Conservation (phyloP, 2,329 filamentous ascomycete species). For the Epichloe brachyelytri region DNA sequence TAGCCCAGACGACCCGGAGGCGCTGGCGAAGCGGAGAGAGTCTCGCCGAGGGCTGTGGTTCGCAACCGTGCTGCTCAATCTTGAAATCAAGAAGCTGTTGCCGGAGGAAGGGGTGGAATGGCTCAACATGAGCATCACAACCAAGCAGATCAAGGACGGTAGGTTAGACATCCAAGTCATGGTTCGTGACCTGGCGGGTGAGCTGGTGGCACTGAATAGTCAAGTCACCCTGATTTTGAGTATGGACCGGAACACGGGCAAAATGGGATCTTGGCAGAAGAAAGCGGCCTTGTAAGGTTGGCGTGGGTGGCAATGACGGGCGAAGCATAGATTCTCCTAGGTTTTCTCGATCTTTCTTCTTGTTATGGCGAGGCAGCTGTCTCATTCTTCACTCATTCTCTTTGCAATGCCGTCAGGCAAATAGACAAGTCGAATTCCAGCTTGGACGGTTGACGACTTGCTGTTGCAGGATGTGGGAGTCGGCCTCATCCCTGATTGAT, state of each 20-base stretch:
- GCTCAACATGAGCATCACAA: constrained; percentile 51
- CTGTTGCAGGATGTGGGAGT: no score
- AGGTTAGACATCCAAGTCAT: constrained; percentile 61
- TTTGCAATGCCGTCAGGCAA: no score
- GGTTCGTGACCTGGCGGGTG: constrained; percentile 33
- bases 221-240: constrained; percentile 14
- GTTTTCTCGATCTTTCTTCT: no score
- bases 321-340: no score
- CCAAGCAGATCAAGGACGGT: constrained; percentile 58
- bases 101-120: constrained; percentile 58
- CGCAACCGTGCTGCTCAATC: constrained; percentile 59
- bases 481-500: no score
- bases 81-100: constrained; percentile 63
- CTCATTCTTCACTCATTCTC: no score
- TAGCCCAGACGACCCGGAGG: background rate
- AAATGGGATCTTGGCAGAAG: background rate
- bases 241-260: constrained; percentile 7
- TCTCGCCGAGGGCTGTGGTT: constrained; percentile 51
- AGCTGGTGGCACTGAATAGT: constrained; percentile 17
- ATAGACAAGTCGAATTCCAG: no score
- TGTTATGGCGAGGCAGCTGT: no score
- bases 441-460: constrained; percentile 8
- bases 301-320: no score
- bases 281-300: background rate
- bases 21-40: background rate